Evolutionary conservation across 257 asterid genomes (phyloP).

Genomic region (Capsicum baccatum): DNA sequence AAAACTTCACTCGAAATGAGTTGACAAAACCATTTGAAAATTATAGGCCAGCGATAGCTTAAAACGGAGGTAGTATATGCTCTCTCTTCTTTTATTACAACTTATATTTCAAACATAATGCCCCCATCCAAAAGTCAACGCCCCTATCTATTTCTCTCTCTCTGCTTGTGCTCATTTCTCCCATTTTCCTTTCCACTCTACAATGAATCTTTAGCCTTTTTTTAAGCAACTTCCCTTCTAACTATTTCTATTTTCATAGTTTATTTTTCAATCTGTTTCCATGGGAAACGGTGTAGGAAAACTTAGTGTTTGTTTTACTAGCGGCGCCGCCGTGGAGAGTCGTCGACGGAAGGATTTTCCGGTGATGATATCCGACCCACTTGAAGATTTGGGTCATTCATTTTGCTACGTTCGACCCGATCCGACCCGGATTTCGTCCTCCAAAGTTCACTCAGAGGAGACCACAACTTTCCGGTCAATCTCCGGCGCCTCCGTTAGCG

Average conservation of each 20-base stretch:
- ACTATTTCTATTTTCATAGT: neutral
- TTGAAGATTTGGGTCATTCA: conserved; percentile 94
- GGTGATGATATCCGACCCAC: conserved; percentile 63
- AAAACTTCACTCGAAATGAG: too few species aligned
- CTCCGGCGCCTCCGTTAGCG: conserved; percentile 94
- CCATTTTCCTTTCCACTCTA: neutral
- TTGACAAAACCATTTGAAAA: too few species aligned
- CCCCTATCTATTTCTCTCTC: conserved; percentile 36
- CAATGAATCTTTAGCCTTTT: neutral
- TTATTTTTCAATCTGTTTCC: neutral
- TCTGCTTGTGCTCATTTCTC: conserved; percentile 22
- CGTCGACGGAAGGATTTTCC: conserved; percentile 58
- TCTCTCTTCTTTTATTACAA: conserved; percentile 44
- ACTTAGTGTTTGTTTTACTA: conserved; percentile 77
- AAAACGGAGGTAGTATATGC: neutral
- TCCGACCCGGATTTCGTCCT: conserved; percentile 51
- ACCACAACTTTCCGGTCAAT: conserved; percentile 70
- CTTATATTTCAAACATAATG: conserved; percentile 54
- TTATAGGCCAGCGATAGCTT: too few species aligned
- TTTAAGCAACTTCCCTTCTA: neutral
- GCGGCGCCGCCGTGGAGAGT: conserved; percentile 47
- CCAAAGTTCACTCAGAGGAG: conserved; percentile 70
- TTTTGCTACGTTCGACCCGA: conserved; percentile 89
- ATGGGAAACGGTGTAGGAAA: conserved; percentile 99
- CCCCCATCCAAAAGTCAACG: conserved; percentile 61